These are phyloP conservation scores for Cladorrhinum sp. DNA, from an alignment of 2,329 filamentous ascomycete genomes.

Conservation along the genomic window DNA sequence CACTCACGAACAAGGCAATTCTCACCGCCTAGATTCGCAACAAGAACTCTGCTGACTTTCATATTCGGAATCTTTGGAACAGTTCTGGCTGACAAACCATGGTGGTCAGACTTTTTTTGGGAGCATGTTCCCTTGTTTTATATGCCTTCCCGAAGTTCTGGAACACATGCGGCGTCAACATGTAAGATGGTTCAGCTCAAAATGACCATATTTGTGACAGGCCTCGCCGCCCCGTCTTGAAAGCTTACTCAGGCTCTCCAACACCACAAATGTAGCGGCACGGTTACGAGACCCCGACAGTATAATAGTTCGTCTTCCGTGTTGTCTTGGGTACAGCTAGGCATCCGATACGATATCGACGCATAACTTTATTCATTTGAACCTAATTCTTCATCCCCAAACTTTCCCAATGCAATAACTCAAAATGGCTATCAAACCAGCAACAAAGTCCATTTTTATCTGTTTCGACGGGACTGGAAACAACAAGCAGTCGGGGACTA, in stretches of 20 bases:
- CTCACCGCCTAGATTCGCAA: too few relatives aligned
- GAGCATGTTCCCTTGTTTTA: background rate
- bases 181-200: background rate
- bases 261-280: background rate
- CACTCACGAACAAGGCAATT: too few relatives aligned
- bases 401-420: background rate
- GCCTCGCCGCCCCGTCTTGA: background rate
- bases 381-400: too few relatives aligned
- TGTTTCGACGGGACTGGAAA: background rate
- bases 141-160: background rate
- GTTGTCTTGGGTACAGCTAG: background rate
- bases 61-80: background rate
- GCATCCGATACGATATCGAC: too few relatives aligned
- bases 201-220: background rate
- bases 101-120: background rate
- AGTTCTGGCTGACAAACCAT: background rate
- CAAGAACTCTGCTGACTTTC: too few relatives aligned
- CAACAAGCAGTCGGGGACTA: background rate
- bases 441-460: background rate
- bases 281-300: background rate
- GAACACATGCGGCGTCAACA: background rate
- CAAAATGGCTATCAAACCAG: background rate
- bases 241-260: background rate
- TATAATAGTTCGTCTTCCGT: background rate
- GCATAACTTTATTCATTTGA: too few relatives aligned